Evolutionary conservation across 2,329 filamentous ascomycete genomes (phyloP), one percentile per base, ranked within the genome.

Genomic region (Penicillium oxalicum): DNA sequence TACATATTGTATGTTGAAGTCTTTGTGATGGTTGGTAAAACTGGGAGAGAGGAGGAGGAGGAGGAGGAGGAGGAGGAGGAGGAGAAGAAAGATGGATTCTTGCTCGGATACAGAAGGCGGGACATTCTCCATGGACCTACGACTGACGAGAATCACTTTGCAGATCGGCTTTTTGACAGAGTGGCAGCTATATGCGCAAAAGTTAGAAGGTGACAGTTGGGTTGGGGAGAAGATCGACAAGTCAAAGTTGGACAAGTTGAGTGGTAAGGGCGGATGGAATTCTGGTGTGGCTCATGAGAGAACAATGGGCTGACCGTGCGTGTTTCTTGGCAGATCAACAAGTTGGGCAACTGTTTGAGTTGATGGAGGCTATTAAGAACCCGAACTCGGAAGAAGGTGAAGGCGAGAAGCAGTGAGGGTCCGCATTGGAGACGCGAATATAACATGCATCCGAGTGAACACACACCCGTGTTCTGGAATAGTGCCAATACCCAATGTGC

Each of bases 121-220:
- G 5, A n/a, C 9, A 25, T 24, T 25, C 28, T 12, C 25, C 26
- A 26, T 12, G 27, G 40, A 25, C 27, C 18, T 36, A 34, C 8
- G 34, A 44, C 45, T 50, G 29, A 50, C 40, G 24, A 27, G 43
- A 9, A 48, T 13, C 18, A 39, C 29, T 32, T 33, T 48, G 35
- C 57, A 95, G 89, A 89, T 97, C 61, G 93, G 91, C 1, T 98
- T 98, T 69, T 77, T 98, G 59, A 91, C 88, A 0, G 91, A 97
- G 69, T 98, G 91, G 91, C 93, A 98, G 69, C 74, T 88, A 45
- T 98, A 97, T 65, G 91, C 90, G 2, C 91, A 98, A 67, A 84
- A 89, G 65, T 74, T 98, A 12, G 91, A 97, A 64, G 91, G 91
- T 0, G 86, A 95, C 45, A 69, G 78, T 0, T 97, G 93, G 93